Evolutionary conservation across 2,329 filamentous ascomycete genomes (phyloP), one percentile per base, ranked within the genome.

Genomic region (Moelleriella libera): DNA sequence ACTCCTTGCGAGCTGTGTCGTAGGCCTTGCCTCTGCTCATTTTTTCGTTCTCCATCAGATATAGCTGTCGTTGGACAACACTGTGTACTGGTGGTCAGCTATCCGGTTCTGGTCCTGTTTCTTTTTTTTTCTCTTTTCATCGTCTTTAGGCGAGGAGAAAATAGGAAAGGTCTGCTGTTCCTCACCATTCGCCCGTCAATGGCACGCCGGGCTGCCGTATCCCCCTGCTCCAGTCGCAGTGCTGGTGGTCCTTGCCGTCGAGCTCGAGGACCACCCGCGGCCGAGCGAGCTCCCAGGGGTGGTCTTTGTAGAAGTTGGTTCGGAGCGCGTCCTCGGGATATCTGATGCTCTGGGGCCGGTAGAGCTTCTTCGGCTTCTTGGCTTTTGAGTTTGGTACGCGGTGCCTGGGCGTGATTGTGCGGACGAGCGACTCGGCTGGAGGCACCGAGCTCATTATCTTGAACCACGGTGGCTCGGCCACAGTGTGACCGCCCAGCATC

Each of bases 211-310:
- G 75, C 67, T 97, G 92, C 56, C 74, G 70, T 55, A 94, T 64
- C 29, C 74, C 78, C 57, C 66, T 80, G 55, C 82, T 85, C 90
- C 90, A 97, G 64, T 96, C 80, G 57, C 80, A 81, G 47, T 68
- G 71, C 62, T 83, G 78, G 46, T 78, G 72, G 60, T 98, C 90
- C 60, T 83, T 85, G 47, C 92, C 92, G 58, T 90, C 84, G 55
- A 81, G 72, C 67, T 98, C 92, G 8, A 97, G 68, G 44, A 98
- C 71, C 49, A 95, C 74, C 55, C 87, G 76, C 47, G 92, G 92
- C 52, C 90, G 76, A 14, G 92, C 92, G 60, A 98, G 70, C 67
- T 98, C 92, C 92, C 92, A 98, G 5, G 92, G 92, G 63, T 98
- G 92, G 64, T 98, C 90, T 59, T 75, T 80, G 70, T 86, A 98